Percentiles rank a stretch among this genome's conserved stretches.
These are phyloP conservation scores for Didymellaceae sp. DNA, from an alignment of 2,329 filamentous ascomycete genomes.

Conservation along the genomic window DNA sequence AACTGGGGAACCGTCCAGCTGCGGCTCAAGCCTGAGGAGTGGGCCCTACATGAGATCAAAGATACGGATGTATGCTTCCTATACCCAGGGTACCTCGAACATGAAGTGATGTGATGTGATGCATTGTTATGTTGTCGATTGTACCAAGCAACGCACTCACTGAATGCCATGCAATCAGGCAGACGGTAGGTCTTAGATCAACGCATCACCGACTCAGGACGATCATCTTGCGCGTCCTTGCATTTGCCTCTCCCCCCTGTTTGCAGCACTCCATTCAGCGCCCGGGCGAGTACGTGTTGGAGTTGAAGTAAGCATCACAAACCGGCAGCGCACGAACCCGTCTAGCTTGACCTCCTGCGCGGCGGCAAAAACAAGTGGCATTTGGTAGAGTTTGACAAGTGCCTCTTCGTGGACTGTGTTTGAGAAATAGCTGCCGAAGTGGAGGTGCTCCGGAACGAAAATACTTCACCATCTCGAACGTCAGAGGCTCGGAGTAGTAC, in stretches of 20 bases:
- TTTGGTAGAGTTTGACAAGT: constrained; percentile 16
- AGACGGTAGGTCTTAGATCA: background rate
- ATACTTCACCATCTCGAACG: constrained; percentile 27
- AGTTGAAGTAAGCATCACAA: constrained; percentile 20
- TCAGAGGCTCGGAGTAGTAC: constrained; percentile 20
- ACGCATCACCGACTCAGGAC: background rate
- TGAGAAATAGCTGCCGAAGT: constrained; percentile 6
- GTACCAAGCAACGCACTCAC: background rate
- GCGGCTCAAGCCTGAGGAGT: constrained; percentile 7
- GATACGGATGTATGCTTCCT: constrained; percentile 1
- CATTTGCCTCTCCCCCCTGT: background rate
- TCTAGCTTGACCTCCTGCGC: constrained; percentile 22
- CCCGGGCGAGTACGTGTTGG: constrained; percentile 22
- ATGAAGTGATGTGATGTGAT: background rate
- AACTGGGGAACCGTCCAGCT: constrained; percentile 2
- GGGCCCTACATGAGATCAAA: background rate
- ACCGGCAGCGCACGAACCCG: constrained; percentile 16
- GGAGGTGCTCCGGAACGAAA: constrained; percentile 15
- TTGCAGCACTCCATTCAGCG: constrained; percentile 19
- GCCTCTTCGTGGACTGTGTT: constrained; percentile 7
- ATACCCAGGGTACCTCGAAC: background rate
- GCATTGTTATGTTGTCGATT: background rate
- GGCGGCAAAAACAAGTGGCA: constrained; percentile 7
- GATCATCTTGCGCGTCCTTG: constrained; percentile 6
- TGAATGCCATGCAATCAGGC: background rate